These are phyloP conservation scores for Penicillium sp. DNA, from an alignment of 2,329 filamentous ascomycete species.

Conservation along the genomic window DNA sequence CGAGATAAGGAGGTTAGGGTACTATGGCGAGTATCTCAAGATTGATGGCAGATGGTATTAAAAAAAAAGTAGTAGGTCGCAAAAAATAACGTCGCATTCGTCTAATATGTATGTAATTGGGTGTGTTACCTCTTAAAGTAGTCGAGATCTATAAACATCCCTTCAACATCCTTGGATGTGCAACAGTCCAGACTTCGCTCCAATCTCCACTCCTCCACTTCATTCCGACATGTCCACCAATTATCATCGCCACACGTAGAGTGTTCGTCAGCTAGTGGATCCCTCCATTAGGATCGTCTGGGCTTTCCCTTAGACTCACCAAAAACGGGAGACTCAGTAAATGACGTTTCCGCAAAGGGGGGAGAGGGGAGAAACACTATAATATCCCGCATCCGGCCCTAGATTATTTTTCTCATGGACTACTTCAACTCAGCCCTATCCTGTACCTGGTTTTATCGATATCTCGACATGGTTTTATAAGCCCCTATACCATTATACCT, in stretches of 20 bases:
- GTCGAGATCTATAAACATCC: neutral
- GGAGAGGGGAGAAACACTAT: constrained; percentile 7
- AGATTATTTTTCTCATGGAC: constrained; percentile 6
- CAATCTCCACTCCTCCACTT: constrained; percentile 11
- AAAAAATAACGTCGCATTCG: neutral
- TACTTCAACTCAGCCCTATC: neutral
- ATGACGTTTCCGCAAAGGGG: constrained; percentile 29
- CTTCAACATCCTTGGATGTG: neutral
- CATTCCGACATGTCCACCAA: constrained; percentile 12
- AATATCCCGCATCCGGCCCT: constrained; percentile 23
- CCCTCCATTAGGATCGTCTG: constrained; percentile 23
- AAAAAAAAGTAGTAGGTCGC: too few species aligned
- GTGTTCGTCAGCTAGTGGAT: constrained; percentile 27
- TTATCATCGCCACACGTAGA: neutral
- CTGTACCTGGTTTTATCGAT: neutral
- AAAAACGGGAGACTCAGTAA: constrained; percentile 11
- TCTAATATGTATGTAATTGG: neutral
- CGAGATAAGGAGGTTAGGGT: constrained; percentile 1
- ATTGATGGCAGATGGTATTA: neutral
- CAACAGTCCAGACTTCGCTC: constrained; percentile 10
- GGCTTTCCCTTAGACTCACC: constrained; percentile 15
- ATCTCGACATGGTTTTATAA: constrained; percentile 18
- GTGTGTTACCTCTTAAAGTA: neutral
- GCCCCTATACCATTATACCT: neutral
- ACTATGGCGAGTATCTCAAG: neutral